These are phyloP conservation scores for Peronospora tabacina DNA, from an alignment of 352 stramenopile genomes.

Conservation along the genomic window DNA sequence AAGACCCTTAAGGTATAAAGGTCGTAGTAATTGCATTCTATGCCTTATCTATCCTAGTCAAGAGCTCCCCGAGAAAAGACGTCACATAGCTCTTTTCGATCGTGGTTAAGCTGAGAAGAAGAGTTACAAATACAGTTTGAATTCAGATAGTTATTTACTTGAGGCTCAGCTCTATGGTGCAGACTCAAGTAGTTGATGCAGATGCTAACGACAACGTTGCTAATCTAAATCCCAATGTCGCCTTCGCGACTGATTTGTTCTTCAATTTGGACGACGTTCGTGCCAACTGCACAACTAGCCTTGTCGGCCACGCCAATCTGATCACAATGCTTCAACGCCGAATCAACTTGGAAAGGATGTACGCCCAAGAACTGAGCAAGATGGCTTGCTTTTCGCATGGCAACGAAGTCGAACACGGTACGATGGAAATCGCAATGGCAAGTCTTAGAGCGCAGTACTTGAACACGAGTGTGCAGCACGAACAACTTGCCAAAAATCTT, in stretches of 20 bases:
- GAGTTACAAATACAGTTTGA: not conserved
- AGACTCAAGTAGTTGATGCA: not conserved
- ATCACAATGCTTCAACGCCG: conserved; percentile 63
- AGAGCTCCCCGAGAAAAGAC: conserved; percentile 14
- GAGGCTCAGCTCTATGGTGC: not conserved
- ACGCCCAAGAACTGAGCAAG: conserved; percentile 55
- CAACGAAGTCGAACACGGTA: conserved; percentile 48
- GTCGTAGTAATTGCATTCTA: conserved; percentile 19
- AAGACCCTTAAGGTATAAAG: conserved; percentile 5
- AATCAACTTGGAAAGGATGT: conserved; percentile 62
- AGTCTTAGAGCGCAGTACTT: conserved; percentile 66
- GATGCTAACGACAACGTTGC: not conserved
- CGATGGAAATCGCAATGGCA: conserved; percentile 47
- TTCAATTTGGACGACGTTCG: conserved; percentile 71
- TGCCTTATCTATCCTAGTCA: conserved; percentile 18
- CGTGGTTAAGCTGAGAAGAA: not conserved
- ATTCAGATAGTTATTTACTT: not conserved
- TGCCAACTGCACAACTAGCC: conserved; percentile 31
- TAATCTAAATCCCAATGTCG: conserved; percentile 26
- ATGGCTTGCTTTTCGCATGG: conserved; percentile 55
- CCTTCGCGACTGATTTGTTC: conserved; percentile 69
- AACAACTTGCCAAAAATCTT: conserved; percentile 55
- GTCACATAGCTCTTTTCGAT: not conserved
- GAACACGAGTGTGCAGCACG: conserved; percentile 79
- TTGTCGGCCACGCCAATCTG: conserved; percentile 50